Conservation (phyloP, 768 basidiomycete genomes). For the Fistulinella prunicolor region DNA sequence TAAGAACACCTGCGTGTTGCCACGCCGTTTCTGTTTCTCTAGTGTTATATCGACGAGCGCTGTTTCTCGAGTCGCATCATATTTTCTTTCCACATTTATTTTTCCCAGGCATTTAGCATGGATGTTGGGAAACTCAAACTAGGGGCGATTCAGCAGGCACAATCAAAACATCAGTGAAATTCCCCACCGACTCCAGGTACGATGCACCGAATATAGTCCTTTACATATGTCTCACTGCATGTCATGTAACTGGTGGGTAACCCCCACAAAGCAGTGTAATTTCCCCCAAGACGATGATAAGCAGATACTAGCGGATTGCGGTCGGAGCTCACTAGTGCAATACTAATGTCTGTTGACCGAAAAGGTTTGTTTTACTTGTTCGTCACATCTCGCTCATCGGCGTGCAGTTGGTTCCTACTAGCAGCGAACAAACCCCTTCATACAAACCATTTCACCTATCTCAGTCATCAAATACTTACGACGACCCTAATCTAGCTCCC, state of each 20-base stretch:
- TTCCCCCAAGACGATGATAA: background rate
- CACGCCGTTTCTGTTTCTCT: background rate
- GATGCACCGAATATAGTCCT: constrained; percentile 4
- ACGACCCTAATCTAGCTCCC: constrained; percentile 9
- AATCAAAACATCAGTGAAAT: constrained; percentile 5
- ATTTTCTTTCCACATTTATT: no score
- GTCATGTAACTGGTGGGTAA: background rate
- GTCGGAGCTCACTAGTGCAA: no score
- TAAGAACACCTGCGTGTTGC: background rate
- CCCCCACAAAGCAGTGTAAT: background rate
- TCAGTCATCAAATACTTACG: constrained; percentile 5
- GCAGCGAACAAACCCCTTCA: constrained; percentile 4
- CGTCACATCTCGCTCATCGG: constrained; percentile 5
- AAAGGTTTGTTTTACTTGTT: no score
- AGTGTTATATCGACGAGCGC: background rate
- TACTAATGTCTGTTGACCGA: no score
- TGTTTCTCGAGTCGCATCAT: no score
- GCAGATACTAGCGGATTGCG: background rate
- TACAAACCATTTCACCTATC: constrained; percentile 6
- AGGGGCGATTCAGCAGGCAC: constrained; percentile 16
- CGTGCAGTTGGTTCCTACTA: constrained; percentile 1
- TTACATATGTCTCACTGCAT: constrained; percentile 1
- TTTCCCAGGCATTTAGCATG: background rate
- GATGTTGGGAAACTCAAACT: background rate
- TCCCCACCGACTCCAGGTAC: constrained; percentile 11